phyloP scores from a whole-genome alignment of 176 grass and related monocot species.

The Dactylis glomerata region DNA sequence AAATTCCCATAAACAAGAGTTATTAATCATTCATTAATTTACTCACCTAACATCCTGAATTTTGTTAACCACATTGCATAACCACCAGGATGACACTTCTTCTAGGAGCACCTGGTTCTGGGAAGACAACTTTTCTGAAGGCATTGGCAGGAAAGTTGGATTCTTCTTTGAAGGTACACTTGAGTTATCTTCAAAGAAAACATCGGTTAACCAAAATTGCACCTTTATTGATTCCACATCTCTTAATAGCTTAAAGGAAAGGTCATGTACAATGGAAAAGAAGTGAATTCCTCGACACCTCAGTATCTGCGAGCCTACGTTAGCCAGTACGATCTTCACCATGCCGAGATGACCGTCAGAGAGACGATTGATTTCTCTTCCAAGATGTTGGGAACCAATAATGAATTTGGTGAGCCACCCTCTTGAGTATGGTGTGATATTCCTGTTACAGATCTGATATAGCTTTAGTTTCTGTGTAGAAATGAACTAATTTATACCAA shows the following conservation, averaged over 20 bases:
- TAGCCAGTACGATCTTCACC: slow-evolving; percentile 90
- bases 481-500: slow-evolving; percentile 12
- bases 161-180: slow-evolving; percentile 60
- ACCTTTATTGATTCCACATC: slow-evolving; percentile 15
- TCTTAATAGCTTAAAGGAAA: slow-evolving; percentile 51
- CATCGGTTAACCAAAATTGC: slow-evolving; percentile 16
- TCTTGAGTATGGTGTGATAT: background rate
- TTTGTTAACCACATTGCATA: slow-evolving; percentile 1
- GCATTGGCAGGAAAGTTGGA: slow-evolving; percentile 67
- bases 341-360: slow-evolving; percentile 89
- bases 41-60: slow-evolving; percentile 2
- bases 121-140: slow-evolving; percentile 87
- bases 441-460: background rate
- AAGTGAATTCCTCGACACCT: slow-evolving; percentile 50
- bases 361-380: slow-evolving; percentile 79
- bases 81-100: slow-evolving; percentile 92
- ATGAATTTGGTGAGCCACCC: slow-evolving; percentile 67
- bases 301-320: slow-evolving; percentile 68
- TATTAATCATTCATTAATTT: background rate
- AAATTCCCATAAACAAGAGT: background rate
- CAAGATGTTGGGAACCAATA: slow-evolving; percentile 61
- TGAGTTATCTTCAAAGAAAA: slow-evolving; percentile 5
- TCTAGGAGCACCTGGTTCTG: slow-evolving; percentile 86
- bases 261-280: slow-evolving; percentile 69
- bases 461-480: background rate